These are phyloP conservation scores for Leccinum subfulvum DNA, from an alignment of 1,284 basidiomycete genomes.

Conservation along the genomic window DNA sequence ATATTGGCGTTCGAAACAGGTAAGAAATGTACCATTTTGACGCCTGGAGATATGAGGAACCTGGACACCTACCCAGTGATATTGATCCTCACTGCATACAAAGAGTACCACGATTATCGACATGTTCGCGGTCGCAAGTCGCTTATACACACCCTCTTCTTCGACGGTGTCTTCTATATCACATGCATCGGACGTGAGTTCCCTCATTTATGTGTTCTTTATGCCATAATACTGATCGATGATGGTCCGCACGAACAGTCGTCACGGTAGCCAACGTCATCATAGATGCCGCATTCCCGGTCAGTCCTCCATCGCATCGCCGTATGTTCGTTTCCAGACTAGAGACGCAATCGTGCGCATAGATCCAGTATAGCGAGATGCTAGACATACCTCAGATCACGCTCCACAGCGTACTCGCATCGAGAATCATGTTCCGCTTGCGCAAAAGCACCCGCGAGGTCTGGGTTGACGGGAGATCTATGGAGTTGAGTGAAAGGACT, in stretches of 20 bases:
- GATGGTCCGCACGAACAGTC: background rate
- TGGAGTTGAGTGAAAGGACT: background rate
- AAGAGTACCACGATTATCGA: background rate
- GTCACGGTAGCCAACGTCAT: background rate
- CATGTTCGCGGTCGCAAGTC: background rate
- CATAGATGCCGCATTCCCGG: background rate
- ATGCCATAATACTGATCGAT: background rate
- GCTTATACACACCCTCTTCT: background rate
- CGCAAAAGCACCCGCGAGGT: background rate
- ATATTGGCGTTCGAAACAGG: background rate
- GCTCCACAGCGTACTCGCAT: slow-evolving; percentile 1
- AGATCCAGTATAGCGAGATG: background rate
- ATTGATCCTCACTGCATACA: background rate
- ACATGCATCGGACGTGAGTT: background rate
- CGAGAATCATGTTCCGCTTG: background rate
- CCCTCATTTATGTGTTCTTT: background rate
- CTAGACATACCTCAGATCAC: background rate
- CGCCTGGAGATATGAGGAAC: too few species aligned
- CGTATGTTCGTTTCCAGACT: background rate
- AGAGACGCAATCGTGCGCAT: background rate
- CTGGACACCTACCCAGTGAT: background rate
- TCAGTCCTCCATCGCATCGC: background rate
- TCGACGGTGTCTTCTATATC: background rate
- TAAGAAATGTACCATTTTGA: background rate
- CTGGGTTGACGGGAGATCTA: background rate